phyloP scores from a whole-genome alignment of 73 alveolate species.

The Urostyla sp. region DNA sequence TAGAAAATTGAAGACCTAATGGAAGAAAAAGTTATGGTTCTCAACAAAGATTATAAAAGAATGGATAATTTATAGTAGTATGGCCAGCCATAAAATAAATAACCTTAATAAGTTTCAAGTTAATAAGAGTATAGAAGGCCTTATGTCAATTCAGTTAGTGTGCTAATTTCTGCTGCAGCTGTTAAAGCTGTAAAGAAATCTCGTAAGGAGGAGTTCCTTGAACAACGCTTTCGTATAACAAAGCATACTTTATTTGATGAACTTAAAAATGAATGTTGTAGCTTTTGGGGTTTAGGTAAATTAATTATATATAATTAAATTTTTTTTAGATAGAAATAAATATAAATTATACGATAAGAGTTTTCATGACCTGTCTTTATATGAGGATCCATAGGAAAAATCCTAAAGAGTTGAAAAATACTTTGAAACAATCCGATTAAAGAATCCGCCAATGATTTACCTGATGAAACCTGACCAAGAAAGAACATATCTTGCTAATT shows the following conservation, averaged over 20 bases:
- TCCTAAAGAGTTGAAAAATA: constrained; percentile 45
- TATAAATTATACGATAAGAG: constrained; percentile 16
- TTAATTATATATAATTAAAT: too few species aligned
- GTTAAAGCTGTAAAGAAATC: background rate
- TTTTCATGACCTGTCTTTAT: constrained; percentile 32
- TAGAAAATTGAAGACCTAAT: constrained; percentile 14
- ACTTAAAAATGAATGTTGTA: constrained; percentile 24
- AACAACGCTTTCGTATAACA: constrained; percentile 17
- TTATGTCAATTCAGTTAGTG: constrained; percentile 23
- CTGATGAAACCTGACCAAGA: constrained; percentile 23
- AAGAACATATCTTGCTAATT: background rate
- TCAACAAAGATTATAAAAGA: constrained; percentile 7
- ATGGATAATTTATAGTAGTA: too few species aligned
- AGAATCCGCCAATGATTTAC: constrained; percentile 21
- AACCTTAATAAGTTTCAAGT: background rate
- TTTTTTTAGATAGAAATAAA: constrained; percentile 7
- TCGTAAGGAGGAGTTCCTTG: constrained; percentile 39
- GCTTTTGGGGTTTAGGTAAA: constrained; percentile 46
- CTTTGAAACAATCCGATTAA: constrained; percentile 9
- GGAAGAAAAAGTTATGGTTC: constrained; percentile 28
- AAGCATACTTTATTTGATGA: constrained; percentile 34
- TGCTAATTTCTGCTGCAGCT: constrained; percentile 8
- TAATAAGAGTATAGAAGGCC: constrained; percentile 5
- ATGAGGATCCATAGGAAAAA: constrained; percentile 36
- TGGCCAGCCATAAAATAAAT: too few species aligned